Conservation (phyloP, 345 rosid genomes). For the Corchorus capsularis region DNA sequence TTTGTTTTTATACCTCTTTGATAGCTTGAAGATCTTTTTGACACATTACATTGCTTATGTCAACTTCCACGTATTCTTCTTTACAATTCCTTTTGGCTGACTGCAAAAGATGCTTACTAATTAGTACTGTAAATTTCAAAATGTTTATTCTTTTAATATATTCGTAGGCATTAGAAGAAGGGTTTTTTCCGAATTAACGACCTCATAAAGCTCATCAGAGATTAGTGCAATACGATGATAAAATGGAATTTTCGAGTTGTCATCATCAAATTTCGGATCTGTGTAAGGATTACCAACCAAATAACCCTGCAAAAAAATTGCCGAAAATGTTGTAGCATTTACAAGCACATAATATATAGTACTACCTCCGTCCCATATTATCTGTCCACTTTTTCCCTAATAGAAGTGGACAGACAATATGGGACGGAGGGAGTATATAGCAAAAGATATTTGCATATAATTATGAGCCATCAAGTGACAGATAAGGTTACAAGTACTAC, state of each 20-base stretch:
- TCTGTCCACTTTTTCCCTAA: no score
- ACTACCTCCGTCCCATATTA: no score
- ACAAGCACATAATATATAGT: no score
- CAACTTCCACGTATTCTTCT: slow-evolving; percentile 28
- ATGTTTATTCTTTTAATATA: no score
- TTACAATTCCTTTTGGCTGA: slow-evolving; percentile 32
- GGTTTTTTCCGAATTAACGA: slow-evolving; percentile 1
- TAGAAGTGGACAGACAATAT: no score
- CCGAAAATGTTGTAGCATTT: neutral
- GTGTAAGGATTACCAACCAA: slow-evolving; percentile 48
- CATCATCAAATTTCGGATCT: slow-evolving; percentile 17
- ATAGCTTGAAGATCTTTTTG: neutral
- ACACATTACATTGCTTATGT: slow-evolving; percentile 19
- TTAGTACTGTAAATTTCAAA: neutral
- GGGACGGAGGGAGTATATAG: no score
- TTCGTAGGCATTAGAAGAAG: neutral
- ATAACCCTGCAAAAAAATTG: slow-evolving; percentile 43
- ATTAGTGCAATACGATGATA: slow-evolving; percentile 55
- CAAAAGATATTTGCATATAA: no score
- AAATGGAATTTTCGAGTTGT: slow-evolving; percentile 35
- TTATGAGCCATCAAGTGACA: no score
- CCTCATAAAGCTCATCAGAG: slow-evolving; percentile 62
- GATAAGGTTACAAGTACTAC: no score
- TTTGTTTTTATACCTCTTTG: no score
- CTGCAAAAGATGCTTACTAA: slow-evolving; percentile 3